Percentiles rank a stretch among this genome's conserved stretches.
phyloP scores from a whole-genome alignment of 2,329 filamentous ascomycete species.

The Trichoderma guizhouense region DNA sequence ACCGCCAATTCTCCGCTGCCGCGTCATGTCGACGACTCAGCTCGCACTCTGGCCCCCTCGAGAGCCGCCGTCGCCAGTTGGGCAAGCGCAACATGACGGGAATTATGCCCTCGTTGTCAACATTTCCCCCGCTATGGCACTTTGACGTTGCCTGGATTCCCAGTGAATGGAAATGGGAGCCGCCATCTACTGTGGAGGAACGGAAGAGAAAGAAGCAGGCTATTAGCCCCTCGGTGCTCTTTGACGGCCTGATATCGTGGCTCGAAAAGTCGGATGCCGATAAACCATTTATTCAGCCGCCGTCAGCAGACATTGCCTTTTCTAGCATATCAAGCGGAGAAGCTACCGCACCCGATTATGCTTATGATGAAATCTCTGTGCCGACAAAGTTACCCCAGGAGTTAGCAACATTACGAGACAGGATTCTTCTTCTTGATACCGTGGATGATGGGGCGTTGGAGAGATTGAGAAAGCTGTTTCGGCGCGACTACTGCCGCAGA shows the following conservation, averaged over 20 bases:
- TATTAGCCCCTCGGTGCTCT: conserved; percentile 21
- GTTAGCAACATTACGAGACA: conserved; percentile 18
- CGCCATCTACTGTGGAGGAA: conserved; percentile 39
- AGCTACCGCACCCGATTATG: not conserved
- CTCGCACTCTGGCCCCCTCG: conserved; percentile 52
- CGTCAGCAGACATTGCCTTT: conserved; percentile 4
- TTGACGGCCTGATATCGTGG: conserved; percentile 31
- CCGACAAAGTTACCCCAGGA: conserved; percentile 19
- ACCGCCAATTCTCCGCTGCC: conserved; percentile 26
- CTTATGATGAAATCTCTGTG: not conserved
- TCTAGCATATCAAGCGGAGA: not conserved
- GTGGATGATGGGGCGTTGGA: conserved; percentile 15
- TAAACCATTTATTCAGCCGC: conserved; percentile 22
- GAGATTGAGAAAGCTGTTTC: conserved; percentile 14
- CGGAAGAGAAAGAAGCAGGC: conserved; percentile 26
- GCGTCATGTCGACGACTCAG: conserved; percentile 32
- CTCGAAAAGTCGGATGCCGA: conserved; percentile 26
- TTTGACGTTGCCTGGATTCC: conserved; percentile 44
- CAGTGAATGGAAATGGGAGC: conserved; percentile 50
- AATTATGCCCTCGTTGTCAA: conserved; percentile 39
- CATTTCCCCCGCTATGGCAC: conserved; percentile 44
- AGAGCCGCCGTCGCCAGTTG: conserved; percentile 50
- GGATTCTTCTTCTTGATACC: conserved; percentile 10
- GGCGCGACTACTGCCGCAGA: conserved; percentile 18
- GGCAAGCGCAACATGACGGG: conserved; percentile 55